Evolutionary conservation across 148 eudicot genomes (phyloP), one percentile per base, ranked within the genome.

Genomic region (Polygonum aviculare): DNA sequence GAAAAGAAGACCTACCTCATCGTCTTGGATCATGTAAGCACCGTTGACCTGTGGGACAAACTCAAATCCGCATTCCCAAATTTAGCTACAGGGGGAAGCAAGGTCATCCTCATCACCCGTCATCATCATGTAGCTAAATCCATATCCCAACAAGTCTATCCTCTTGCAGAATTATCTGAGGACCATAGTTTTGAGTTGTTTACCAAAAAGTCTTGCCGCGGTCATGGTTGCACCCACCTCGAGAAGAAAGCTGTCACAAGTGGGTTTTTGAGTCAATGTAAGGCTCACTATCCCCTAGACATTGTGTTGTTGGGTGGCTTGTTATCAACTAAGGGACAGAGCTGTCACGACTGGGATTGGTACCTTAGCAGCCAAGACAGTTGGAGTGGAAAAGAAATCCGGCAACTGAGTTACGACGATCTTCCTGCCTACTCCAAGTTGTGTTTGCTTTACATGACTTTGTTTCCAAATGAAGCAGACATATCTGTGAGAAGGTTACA

Each of bases 381-480:
- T 16, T 76, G 83, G 81, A 2, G 5, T 15, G 51, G 7, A 40
- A 7, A 3, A n/a, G 77, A 78, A 7, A 51, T 87, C 54, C 73
- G 78, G 54, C 55, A 49, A 7, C 52, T 86, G 48, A 39, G 87
- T 75, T 87, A 87, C 76, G 73, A 78, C 55, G 85, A 85, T 62
- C 82, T 87, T 1, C 78, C 78, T 16, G 75, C 50, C 39, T 79
- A 78, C 70, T 54, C 55, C 40, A 83, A 83, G 80, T 82, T 83
- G 11, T 87, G 90, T 72, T 69, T 87, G 48, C 84, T 87, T 36
- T 87, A 87, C 71, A 26, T 87, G 76, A 72, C 74, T 8, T 87
- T 87, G 5, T 87, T 87, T 67, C 87, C 86, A 3, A 76, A 81
- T 79, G 86, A 75, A 35, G 55, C 35, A 63, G 85, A 81, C 39